Base-by-base conservation (phyloP, 2,329 filamentous ascomycete genomes). In the Diaporthe vexans region DNA sequence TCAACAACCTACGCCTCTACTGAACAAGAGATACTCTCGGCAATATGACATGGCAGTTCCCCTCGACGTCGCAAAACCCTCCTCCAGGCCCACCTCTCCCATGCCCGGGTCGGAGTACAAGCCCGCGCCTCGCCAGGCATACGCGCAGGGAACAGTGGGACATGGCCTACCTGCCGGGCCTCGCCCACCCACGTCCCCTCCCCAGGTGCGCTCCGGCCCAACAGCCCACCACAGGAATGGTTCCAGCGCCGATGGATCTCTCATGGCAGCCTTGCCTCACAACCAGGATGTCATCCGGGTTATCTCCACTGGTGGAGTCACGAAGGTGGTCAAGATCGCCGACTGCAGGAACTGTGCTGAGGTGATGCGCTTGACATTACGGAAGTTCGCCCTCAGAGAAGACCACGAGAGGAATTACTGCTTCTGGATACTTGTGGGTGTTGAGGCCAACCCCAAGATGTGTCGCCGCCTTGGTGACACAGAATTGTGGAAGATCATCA, bases 341-440 rank as follows among this genome's bases (percentile, higher is more conserved):
- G 94, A 94, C 77, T 98, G 95, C 88, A 95, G 92, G 80, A 97
- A 94, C 7, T 94, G 95, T 75, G 97, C 98, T 80, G 95, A 98
- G 78, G 94, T 98, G 70, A 96, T 98, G 87, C 90, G 95, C 59
- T 93, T 94, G 75, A 97, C 97, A 0, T 85, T 98, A 58, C 91
- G 93, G 78, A 98, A 98, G 82, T 94, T 98, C 77, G 92, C 92
- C 54, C 89, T 98, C 40, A 94, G 95, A 29, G 95, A 98, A 81
- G 94, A 96, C 76, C 95, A 98, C 80, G 94, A 97, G 81, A 91
- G 95, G 79, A 98, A 97, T 80, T 98, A 98, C 85, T 98, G 95
- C 86, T 98, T 99, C 85, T 98, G 97, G 87, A 93, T 98, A 0
- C 88, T 98, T 74, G 93, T 94, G 77, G 96, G 95, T 68, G 87